phyloP scores from a whole-genome alignment of 352 stramenopile genomes.

The Pythium dissimile region DNA sequence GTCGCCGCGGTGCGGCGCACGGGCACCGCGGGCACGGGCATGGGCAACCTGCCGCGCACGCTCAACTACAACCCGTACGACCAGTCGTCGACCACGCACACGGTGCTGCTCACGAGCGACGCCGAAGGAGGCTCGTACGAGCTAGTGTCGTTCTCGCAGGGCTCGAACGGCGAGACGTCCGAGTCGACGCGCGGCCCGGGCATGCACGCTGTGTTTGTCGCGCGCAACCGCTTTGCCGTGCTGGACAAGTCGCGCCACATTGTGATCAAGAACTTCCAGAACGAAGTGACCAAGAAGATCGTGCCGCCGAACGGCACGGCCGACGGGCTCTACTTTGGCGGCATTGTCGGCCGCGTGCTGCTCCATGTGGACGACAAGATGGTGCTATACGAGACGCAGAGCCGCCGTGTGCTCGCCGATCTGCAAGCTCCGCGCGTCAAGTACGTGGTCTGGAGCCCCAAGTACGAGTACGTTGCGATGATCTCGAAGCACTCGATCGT shows the following conservation, averaged over 20 bases:
- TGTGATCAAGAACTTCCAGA: conserved; percentile 99
- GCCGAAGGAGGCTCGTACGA: conserved; percentile 98
- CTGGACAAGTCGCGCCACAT: conserved; percentile 97
- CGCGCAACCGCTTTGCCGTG: conserved; percentile 97
- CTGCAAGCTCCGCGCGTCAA: conserved; percentile 96
- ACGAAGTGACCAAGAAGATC: conserved; percentile 98
- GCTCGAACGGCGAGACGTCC: conserved; percentile 71
- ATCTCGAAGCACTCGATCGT: conserved; percentile 98
- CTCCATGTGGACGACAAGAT: conserved; percentile 97
- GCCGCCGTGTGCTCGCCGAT: conserved; percentile 94
- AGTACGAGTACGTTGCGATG: conserved; percentile 96
- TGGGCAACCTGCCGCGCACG: conserved; percentile 92
- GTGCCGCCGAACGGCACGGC: conserved; percentile 93
- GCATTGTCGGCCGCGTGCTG: conserved; percentile 96
- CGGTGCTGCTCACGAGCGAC: conserved; percentile 94
- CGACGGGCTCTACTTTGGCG: conserved; percentile 96
- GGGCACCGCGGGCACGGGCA: conserved; percentile 65
- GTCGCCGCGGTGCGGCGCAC: conserved; percentile 70
- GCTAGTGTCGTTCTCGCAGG: conserved; percentile 92
- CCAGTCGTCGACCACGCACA: conserved; percentile 83
- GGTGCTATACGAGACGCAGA: conserved; percentile 98
- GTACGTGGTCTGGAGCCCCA: conserved; percentile 96
- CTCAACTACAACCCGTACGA: conserved; percentile 98
- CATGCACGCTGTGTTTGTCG: conserved; percentile 96
- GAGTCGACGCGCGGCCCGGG: conserved; percentile 94